phyloP scores from a whole-genome alignment of 176 grass and related monocot species.

The Carex pumila region DNA sequence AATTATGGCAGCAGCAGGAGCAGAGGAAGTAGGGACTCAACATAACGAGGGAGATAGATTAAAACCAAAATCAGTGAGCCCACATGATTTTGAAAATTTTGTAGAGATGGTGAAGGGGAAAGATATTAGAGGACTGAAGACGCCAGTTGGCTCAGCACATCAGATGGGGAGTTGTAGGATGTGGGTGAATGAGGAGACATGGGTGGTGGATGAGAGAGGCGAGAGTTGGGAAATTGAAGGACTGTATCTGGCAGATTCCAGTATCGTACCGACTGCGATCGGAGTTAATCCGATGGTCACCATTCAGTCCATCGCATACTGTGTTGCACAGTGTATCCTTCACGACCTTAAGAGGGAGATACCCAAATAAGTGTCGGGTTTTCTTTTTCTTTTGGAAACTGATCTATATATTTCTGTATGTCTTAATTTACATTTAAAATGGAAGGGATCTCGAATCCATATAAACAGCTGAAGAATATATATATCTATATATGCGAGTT shows the following conservation, averaged over 20 bases:
- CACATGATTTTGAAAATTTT: conserved; percentile 53
- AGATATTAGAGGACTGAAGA: conserved; percentile 18
- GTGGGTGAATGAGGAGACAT: conserved; percentile 23
- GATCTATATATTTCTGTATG: not conserved
- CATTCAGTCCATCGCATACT: conserved; percentile 65
- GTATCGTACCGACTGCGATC: conserved; percentile 59
- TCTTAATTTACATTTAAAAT: not conserved
- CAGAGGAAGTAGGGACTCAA: conserved; percentile 66
- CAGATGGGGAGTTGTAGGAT: conserved; percentile 95
- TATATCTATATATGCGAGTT: not conserved
- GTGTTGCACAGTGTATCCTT: conserved; percentile 46
- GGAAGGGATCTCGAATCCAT: not conserved
- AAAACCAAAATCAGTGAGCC: conserved; percentile 30
- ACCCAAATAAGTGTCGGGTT: not conserved
- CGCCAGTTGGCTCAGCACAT: conserved; percentile 55
- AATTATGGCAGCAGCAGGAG: conserved; percentile 55
- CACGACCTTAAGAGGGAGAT: conserved; percentile 14
- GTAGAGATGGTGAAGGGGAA: conserved; percentile 26
- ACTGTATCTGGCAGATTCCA: conserved; percentile 70
- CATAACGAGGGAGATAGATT: conserved; percentile 62
- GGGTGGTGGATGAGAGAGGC: conserved; percentile 48
- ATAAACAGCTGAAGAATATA: not conserved
- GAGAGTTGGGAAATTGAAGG: conserved; percentile 80
- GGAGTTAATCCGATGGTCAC: conserved; percentile 97
- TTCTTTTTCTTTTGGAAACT: not conserved